These are phyloP conservation scores for Triangularia setosa DNA, from an alignment of 2,329 filamentous ascomycete genomes.

Conservation along the genomic window DNA sequence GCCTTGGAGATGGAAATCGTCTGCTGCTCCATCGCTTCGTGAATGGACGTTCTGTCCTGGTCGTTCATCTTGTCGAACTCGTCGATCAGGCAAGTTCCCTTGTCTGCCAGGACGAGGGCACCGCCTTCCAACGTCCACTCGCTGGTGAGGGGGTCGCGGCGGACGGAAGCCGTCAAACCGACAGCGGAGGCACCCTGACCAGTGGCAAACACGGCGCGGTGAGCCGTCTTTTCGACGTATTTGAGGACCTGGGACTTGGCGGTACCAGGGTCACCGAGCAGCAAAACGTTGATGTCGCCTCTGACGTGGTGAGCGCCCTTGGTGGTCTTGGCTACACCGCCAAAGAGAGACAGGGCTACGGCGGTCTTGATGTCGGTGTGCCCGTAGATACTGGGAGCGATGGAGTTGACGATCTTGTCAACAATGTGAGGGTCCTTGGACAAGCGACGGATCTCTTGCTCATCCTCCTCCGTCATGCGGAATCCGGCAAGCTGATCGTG, in stretches of 20 bases:
- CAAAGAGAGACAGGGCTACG: slow-evolving; percentile 88
- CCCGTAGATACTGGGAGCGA: slow-evolving; percentile 95
- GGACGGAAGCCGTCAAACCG: slow-evolving; percentile 93
- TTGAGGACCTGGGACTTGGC: slow-evolving; percentile 97
- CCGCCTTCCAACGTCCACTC: slow-evolving; percentile 98
- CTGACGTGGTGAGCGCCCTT: slow-evolving; percentile 85
- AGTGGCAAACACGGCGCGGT: slow-evolving; percentile 94
- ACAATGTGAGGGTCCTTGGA: slow-evolving; percentile 86
- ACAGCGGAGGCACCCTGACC: slow-evolving; percentile 96
- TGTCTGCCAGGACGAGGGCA: slow-evolving; percentile 89
- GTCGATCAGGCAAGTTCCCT: slow-evolving; percentile 92
- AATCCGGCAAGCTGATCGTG: slow-evolving; percentile 98
- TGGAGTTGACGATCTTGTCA: slow-evolving; percentile 87
- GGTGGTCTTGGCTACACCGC: slow-evolving; percentile 88
- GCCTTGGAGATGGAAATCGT: slow-evolving; percentile 99
- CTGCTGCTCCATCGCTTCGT: slow-evolving; percentile 99
- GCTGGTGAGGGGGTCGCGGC: slow-evolving; percentile 88
- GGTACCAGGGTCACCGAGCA: slow-evolving; percentile 94
- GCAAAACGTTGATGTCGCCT: slow-evolving; percentile 95
- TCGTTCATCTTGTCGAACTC: slow-evolving; percentile 99
- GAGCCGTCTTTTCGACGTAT: slow-evolving; percentile 95
- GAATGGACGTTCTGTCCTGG: slow-evolving; percentile 94
- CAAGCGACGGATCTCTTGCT: slow-evolving; percentile 83
- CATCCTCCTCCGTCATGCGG: slow-evolving; percentile 90
- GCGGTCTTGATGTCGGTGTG: slow-evolving; percentile 97